Conservation (phyloP, 192 early-diverging fungal species). For the Physocladia obscura region DNA sequence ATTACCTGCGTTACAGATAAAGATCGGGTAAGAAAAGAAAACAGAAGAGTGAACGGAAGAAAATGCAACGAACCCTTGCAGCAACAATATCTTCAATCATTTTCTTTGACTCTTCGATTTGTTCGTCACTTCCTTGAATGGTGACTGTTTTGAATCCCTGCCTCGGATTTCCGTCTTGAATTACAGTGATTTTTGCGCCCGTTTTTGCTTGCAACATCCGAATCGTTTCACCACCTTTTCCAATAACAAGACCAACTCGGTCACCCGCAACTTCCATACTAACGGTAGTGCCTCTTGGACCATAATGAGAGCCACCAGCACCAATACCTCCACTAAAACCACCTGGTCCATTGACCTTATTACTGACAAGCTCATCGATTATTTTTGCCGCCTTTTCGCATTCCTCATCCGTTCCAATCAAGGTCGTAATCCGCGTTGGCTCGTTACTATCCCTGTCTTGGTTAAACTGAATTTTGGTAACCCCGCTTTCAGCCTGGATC, state of each 20-base stretch:
- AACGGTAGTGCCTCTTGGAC: slow-evolving; percentile 39
- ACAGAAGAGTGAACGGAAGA: slow-evolving; percentile 3
- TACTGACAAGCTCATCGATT: slow-evolving; percentile 74
- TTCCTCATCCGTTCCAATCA: slow-evolving; percentile 71
- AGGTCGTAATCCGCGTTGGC: slow-evolving; percentile 43
- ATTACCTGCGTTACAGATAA: not conserved
- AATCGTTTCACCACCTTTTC: slow-evolving; percentile 71
- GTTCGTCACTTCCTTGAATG: slow-evolving; percentile 43
- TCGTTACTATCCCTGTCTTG: not conserved
- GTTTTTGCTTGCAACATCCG: slow-evolving; percentile 73
- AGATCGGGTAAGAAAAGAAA: not conserved
- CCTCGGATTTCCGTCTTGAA: slow-evolving; percentile 31
- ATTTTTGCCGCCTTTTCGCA: slow-evolving; percentile 68
- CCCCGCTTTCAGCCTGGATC: slow-evolving; percentile 67
- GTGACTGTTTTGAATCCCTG: slow-evolving; percentile 45
- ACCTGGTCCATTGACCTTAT: slow-evolving; percentile 18
- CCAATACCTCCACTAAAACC: slow-evolving; percentile 24
- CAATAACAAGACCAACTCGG: slow-evolving; percentile 80
- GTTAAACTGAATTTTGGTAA: slow-evolving; percentile 71
- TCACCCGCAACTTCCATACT: slow-evolving; percentile 63
- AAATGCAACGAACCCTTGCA: slow-evolving; percentile 12
- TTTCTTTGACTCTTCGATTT: slow-evolving; percentile 43
- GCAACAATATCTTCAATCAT: slow-evolving; percentile 35
- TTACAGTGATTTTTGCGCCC: slow-evolving; percentile 71
- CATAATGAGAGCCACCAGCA: slow-evolving; percentile 39